These are phyloP conservation scores for Clonostachys rhizophaga DNA, from an alignment of 2,329 filamentous ascomycete species.

Conservation along the genomic window DNA sequence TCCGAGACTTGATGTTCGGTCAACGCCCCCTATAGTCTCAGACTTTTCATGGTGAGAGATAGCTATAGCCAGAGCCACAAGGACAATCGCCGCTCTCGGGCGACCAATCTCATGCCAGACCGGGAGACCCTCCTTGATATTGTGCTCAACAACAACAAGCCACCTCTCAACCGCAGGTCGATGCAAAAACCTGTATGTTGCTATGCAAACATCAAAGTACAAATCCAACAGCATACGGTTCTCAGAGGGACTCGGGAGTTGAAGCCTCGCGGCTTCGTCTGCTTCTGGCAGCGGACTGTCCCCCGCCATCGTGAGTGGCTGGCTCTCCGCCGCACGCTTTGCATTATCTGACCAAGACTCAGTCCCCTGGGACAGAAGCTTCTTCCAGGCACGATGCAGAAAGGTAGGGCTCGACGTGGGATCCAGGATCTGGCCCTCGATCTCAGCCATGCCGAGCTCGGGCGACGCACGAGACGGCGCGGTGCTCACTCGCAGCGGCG, in stretches of 20 bases:
- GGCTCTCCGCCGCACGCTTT: constrained; percentile 22
- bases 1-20: constrained; percentile 16
- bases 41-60: constrained; percentile 42
- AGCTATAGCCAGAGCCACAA: constrained; percentile 40
- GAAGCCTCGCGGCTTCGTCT: constrained; percentile 17
- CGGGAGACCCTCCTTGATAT: constrained; percentile 24
- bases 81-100: constrained; percentile 39
- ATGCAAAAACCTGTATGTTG: constrained; percentile 50
- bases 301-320: constrained; percentile 41
- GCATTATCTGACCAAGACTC: constrained; percentile 13
- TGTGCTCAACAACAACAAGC: constrained; percentile 31
- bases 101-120: constrained; percentile 29
- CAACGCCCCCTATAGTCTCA: constrained; percentile 7
- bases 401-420: constrained; percentile 47
- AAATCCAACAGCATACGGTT: constrained; percentile 35
- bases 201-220: constrained; percentile 51
- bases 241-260: constrained; percentile 29
- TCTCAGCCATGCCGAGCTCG: constrained; percentile 38
- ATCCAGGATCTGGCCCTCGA: constrained; percentile 47
- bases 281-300: constrained; percentile 38
- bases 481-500: too few relatives aligned
- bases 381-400: constrained; percentile 45
- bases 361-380: constrained; percentile 36
- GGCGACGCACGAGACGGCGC: constrained; percentile 25
- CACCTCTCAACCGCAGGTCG: constrained; percentile 40